phyloP scores from a whole-genome alignment of 352 stramenopile genomes.

The Phytopythium oedochilum region DNA sequence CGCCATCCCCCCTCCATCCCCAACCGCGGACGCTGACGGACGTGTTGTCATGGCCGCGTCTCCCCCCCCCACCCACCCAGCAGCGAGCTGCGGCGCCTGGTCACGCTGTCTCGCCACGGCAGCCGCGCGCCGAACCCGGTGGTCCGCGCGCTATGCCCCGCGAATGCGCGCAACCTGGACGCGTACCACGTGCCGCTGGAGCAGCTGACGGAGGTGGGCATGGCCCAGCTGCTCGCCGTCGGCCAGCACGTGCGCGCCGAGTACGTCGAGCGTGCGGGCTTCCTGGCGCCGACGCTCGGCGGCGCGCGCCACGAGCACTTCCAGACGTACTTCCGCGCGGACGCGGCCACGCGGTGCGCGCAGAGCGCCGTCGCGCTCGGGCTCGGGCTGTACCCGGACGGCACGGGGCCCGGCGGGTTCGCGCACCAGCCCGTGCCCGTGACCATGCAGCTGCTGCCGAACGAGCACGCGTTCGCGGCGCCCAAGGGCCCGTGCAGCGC shows the following conservation, averaged over 20 bases:
- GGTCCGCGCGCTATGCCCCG: constrained; percentile 49
- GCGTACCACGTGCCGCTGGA: constrained; percentile 77
- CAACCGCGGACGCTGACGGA: no score
- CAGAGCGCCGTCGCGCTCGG: constrained; percentile 73
- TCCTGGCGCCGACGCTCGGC: constrained; percentile 66
- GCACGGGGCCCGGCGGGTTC: constrained; percentile 63
- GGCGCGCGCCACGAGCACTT: constrained; percentile 74
- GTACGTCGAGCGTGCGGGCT: constrained; percentile 55
- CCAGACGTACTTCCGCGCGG: constrained; percentile 81
- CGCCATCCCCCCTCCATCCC: no score
- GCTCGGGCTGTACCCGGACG: constrained; percentile 78
- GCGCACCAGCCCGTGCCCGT: constrained; percentile 70
- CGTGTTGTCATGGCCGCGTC: background rate
- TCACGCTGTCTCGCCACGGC: constrained; percentile 76
- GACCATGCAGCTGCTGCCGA: constrained; percentile 80
- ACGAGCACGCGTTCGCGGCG: constrained; percentile 83
- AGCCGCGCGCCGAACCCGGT: constrained; percentile 76
- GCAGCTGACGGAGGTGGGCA: constrained; percentile 79
- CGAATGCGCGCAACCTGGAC: constrained; percentile 61
- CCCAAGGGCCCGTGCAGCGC: constrained; percentile 68
- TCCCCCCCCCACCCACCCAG: no score
- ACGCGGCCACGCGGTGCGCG: constrained; percentile 73
- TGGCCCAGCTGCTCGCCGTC: constrained; percentile 66
- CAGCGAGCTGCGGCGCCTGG: constrained; percentile 66
- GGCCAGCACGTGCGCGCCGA: constrained; percentile 63